phyloP scores from a whole-genome alignment of 768 basidiomycete genomes.

The Serendipita vermifera region DNA sequence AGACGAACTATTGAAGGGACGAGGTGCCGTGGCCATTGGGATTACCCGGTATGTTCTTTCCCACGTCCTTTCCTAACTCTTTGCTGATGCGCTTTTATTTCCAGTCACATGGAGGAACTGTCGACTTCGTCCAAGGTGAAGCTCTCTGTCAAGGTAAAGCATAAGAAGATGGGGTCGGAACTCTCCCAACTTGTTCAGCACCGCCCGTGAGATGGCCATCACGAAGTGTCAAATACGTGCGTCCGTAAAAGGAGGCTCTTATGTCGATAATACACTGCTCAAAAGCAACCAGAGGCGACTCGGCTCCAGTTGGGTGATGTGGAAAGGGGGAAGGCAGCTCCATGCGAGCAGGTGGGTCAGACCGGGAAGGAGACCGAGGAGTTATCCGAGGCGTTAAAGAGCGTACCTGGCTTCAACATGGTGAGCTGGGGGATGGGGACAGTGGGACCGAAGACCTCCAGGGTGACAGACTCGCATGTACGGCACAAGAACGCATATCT shows the following conservation, averaged over 20 bases:
- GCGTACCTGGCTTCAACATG: conserved; percentile 5
- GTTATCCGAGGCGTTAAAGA: conserved; percentile 24
- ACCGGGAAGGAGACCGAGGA: conserved; percentile 41
- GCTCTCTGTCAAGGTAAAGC: conserved; percentile 52
- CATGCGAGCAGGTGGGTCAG: conserved; percentile 54
- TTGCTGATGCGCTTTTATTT: neutral
- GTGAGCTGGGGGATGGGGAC: conserved; percentile 17
- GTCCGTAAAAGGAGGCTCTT: neutral
- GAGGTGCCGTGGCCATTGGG: conserved; percentile 77
- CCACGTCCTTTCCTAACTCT: neutral
- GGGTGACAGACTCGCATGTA: conserved; percentile 51
- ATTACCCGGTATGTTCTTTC: conserved; percentile 46
- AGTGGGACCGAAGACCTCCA: too few relatives aligned
- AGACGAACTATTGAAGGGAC: conserved; percentile 84
- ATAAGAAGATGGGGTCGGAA: conserved; percentile 77
- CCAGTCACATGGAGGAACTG: neutral
- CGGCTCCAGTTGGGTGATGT: conserved; percentile 64
- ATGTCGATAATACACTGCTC: too few relatives aligned
- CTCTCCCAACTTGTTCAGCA: conserved; percentile 78
- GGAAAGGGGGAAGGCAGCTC: conserved; percentile 64
- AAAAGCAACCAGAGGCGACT: conserved; percentile 30
- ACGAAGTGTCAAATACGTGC: conserved; percentile 63
- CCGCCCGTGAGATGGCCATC: conserved; percentile 97
- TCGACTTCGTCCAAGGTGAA: neutral
- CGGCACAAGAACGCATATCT: conserved; percentile 67